Conservation (phyloP, 768 basidiomycete species). For the Peribolospora baueri region DNA sequence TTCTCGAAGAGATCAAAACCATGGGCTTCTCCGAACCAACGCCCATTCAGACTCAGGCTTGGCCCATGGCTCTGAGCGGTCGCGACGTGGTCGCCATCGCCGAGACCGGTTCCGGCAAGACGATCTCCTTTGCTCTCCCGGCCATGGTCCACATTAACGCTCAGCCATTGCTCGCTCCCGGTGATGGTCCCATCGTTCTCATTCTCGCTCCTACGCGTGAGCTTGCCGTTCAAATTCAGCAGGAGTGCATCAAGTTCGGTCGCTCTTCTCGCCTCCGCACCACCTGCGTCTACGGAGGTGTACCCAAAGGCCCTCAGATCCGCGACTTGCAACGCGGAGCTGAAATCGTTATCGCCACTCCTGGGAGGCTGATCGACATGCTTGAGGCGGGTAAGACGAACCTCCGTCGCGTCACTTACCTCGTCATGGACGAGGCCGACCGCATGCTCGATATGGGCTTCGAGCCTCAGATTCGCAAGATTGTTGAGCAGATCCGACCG, state of each 20-base stretch:
- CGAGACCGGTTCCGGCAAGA: conserved; percentile 96
- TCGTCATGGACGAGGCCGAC: conserved; percentile 98
- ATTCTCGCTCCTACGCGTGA: conserved; percentile 95
- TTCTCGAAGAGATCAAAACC: conserved; percentile 73
- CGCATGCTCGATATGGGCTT: conserved; percentile 99
- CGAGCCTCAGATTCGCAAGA: conserved; percentile 97
- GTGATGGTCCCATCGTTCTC: conserved; percentile 91
- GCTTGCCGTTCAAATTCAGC: conserved; percentile 94
- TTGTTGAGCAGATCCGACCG: conserved; percentile 79
- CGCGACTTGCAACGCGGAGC: conserved; percentile 91
- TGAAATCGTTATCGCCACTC: conserved; percentile 98
- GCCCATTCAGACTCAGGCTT: conserved; percentile 93
- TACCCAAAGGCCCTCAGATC: conserved; percentile 94
- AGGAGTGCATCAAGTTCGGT: conserved; percentile 97
- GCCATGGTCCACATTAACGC: conserved; percentile 99
- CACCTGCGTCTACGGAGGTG: conserved; percentile 96
- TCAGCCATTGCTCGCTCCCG: conserved; percentile 73
- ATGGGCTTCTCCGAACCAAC: conserved; percentile 81
- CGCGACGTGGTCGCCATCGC: conserved; percentile 89
- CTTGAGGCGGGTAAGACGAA: conserved; percentile 90
- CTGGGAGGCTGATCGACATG: conserved; percentile 97
- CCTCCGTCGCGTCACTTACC: conserved; percentile 79
- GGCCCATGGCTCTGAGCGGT: conserved; percentile 95
- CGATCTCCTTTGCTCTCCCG: conserved; percentile 90
- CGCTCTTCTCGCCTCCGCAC: conserved; percentile 72